phyloP scores from a whole-genome alignment of 495 filamentous ascomycete genomes.

The Penicillium turbatum region DNA sequence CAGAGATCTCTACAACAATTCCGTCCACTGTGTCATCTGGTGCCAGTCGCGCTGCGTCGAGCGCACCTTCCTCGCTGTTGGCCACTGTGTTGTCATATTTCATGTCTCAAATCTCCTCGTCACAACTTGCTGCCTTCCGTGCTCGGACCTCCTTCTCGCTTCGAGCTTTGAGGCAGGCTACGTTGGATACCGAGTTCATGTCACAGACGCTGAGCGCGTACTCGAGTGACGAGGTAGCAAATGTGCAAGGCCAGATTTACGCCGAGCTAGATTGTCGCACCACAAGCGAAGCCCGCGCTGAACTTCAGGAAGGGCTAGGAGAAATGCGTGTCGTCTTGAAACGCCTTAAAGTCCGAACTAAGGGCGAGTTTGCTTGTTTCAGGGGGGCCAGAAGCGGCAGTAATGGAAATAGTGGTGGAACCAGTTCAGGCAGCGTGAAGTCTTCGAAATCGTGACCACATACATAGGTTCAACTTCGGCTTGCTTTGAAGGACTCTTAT shows the following conservation, averaged over 20 bases:
- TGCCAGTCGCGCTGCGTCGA: conserved; percentile 30
- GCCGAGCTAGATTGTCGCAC: conserved; percentile 81
- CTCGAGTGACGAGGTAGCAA: conserved; percentile 73
- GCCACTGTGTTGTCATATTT: conserved; percentile 72
- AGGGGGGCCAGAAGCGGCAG: conserved; percentile 42
- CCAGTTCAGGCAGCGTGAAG: conserved; percentile 18
- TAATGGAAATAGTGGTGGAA: conserved; percentile 1
- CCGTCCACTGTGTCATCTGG: conserved; percentile 32
- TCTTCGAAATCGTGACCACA: conserved; percentile 9
- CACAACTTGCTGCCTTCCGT: conserved; percentile 68
- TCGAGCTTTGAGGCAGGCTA: conserved; percentile 88
- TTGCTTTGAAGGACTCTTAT: not conserved
- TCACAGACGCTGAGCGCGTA: conserved; percentile 87
- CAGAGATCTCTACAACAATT: conserved; percentile 79
- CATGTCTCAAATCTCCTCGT: conserved; percentile 66
- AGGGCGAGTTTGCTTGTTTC: conserved; percentile 81
- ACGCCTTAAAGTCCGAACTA: conserved; percentile 72
- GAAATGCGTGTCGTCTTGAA: conserved; percentile 85
- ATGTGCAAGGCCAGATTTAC: conserved; percentile 82
- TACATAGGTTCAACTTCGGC: conserved; percentile 1
- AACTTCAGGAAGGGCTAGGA: conserved; percentile 78
- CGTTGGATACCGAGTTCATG: conserved; percentile 93
- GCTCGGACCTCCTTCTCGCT: conserved; percentile 64
- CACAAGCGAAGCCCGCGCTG: conserved; percentile 72
- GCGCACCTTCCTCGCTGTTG: conserved; percentile 56